Evolutionary conservation across 1,284 basidiomycete genomes (phyloP), one percentile per base, ranked within the genome.

Genomic region (Irpex lacteus): DNA sequence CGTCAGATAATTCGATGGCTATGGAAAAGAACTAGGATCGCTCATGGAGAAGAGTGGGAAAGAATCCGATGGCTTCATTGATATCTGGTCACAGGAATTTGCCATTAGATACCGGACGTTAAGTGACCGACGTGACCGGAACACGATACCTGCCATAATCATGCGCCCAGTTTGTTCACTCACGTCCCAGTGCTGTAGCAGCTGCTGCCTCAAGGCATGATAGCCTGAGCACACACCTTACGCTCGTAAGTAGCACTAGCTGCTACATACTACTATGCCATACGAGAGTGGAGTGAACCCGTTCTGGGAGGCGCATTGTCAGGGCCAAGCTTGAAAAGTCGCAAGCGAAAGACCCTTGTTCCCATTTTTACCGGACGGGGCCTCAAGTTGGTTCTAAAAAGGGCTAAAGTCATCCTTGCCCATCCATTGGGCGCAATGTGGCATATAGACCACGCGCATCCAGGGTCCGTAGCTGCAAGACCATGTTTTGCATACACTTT

Each of bases 91-190:
- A 56, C 19, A 56, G 11, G 26, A 21, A 36, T 18, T 37, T 54
- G 49, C 52, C 52, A 18, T 61, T 38, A 60, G 47, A 61, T 34
- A 61, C 60, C 60, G 60, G 60, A 44, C 52, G 26, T 54, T 34
- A 44, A 36, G 26, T 54, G 52, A 61, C 60, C 60, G 60, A 61
- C 18, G 40, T 49, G 34, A 36, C 59, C 40, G 59, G 38, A 38
- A 38, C 44, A 15, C 11, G 5, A 34, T 19, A 56, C 13, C 54
- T 56, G n/a, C 34, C 47, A 26, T 59, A 37, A 32, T 59, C 11
- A 44, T 26, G 21, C 19, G 58, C 34, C 6, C 37, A 13, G 15
- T 59, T 21, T 19, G 7, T 18, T 19, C 26, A 40, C 26, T 21
- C 26, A 11, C 56, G 40, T 44, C 53, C 53, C 19, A 21, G 53